Percentiles rank a stretch among this genome's conserved stretches.
Evolutionary conservation across 2,329 filamentous ascomycete genomes (phyloP).

Genomic region (Harringtonia lauricola): DNA sequence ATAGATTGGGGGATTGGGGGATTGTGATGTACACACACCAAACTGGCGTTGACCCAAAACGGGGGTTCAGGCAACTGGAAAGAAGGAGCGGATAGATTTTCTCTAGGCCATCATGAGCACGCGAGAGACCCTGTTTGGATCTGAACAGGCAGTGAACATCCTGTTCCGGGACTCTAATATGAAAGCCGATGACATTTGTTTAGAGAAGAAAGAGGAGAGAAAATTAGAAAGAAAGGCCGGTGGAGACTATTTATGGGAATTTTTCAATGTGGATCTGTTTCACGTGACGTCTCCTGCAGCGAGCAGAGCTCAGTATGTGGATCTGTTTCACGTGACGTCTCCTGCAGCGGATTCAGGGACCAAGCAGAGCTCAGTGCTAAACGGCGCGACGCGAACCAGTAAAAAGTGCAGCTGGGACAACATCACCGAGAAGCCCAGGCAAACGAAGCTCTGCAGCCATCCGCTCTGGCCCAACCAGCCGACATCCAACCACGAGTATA

Average conservation of each 20-base stretch:
- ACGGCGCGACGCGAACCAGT: no score
- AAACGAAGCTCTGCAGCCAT: no score
- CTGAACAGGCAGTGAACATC: slow-evolving; percentile 88
- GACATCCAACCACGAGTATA: no score
- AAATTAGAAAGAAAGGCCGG: slow-evolving; percentile 21
- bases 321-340: not conserved
- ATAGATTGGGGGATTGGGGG: not conserved
- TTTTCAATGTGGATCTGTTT: slow-evolving; percentile 1
- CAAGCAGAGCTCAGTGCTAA: no score
- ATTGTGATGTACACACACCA: slow-evolving; percentile 25
- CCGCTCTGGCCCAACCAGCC: no score
- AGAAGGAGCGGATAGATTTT: slow-evolving; percentile 51
- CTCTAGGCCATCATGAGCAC: slow-evolving; percentile 99
- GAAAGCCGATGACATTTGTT: slow-evolving; percentile 82
- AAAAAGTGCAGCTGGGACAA: no score
- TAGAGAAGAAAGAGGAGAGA: slow-evolving; percentile 36
- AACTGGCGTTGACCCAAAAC: slow-evolving; percentile 25
- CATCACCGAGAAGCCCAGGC: no score
- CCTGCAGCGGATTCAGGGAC: no score
- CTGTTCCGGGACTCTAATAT: slow-evolving; percentile 99
- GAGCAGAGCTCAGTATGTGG: no score
- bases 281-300: not conserved
- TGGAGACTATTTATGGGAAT: slow-evolving; percentile 9
- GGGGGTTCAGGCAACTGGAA: slow-evolving; percentile 55
- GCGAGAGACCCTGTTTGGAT: slow-evolving; percentile 69